Evolutionary conservation across 2,329 filamentous ascomycete species (phyloP).

Genomic region (Colletotrichum costaricense): DNA sequence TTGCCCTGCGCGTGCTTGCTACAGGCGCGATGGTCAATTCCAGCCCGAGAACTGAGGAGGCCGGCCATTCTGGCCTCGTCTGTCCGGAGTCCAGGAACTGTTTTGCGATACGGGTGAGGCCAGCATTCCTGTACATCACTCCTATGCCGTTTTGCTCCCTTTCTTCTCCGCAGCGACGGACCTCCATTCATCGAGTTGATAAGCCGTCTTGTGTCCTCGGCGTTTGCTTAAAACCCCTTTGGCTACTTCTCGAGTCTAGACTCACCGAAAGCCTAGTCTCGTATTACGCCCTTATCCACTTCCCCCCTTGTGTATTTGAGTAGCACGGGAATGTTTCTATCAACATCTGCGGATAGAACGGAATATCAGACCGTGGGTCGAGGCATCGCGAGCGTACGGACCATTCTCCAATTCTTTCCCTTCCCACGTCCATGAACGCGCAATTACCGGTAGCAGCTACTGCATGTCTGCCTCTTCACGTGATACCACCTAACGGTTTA

Average conservation of each 20-base stretch:
- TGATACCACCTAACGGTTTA: not conserved
- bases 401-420: not conserved
- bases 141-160: not conserved
- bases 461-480: not conserved
- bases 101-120: not conserved
- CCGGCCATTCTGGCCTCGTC: conserved; percentile 6
- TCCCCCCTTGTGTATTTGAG: not conserved
- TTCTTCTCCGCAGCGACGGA: not conserved
- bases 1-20: conserved; percentile 5
- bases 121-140: not conserved
- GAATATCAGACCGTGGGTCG: not conserved
- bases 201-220: not conserved
- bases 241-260: conserved; percentile 5
- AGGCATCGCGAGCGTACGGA: not conserved
- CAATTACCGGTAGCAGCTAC: conserved; percentile 6
- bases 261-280: not conserved
- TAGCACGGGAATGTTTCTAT: not conserved
- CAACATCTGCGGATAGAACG: not conserved
- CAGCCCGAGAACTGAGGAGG: not conserved
- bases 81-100: not conserved
- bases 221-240: not conserved
- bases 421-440: not conserved
- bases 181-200: conserved; percentile 10
- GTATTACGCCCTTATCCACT: not conserved
- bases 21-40: conserved; percentile 1